These are phyloP conservation scores for Cucumis melo DNA, from an alignment of 306 rosid genomes.

Conservation along the genomic window DNA sequence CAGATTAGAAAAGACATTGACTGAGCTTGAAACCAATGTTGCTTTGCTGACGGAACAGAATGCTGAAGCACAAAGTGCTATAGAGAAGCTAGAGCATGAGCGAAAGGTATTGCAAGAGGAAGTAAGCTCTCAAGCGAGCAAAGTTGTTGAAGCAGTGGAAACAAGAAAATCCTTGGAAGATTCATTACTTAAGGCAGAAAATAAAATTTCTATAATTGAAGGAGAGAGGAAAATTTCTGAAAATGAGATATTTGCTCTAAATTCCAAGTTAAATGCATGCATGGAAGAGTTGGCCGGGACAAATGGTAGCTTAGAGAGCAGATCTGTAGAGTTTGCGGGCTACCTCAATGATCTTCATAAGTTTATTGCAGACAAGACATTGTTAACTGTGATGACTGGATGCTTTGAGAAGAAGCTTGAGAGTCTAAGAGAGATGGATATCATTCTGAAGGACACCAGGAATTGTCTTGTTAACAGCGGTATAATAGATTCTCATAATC, in stretches of 20 bases:
- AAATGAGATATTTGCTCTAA: conserved; percentile 48
- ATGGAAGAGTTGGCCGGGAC: conserved; percentile 60
- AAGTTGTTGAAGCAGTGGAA: conserved; percentile 36
- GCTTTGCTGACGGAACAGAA: conserved; percentile 46
- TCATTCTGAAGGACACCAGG: conserved; percentile 40
- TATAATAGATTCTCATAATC: conserved; percentile 31
- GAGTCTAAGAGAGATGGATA: conserved; percentile 42
- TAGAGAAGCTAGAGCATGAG: conserved; percentile 51
- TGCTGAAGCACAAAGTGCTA: conserved; percentile 36
- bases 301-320: conserved; percentile 41
- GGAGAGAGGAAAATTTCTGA: conserved; percentile 47
- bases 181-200: conserved; percentile 52
- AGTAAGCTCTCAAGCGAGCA: conserved; percentile 31
- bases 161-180: conserved; percentile 50
- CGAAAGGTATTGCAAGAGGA: conserved; percentile 61
- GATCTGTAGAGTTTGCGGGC: conserved; percentile 41
- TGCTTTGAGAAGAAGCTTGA: conserved; percentile 51
- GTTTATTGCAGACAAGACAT: conserved; percentile 46
- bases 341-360: conserved; percentile 52
- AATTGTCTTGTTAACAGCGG: conserved; percentile 24
- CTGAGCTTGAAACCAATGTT: conserved; percentile 33
- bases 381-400: conserved; percentile 33
- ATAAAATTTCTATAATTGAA: conserved; percentile 41
- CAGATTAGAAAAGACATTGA: conserved; percentile 52
- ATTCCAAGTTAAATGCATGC: conserved; percentile 54